Percentiles rank a stretch among this genome's conserved stretches.
Evolutionary conservation across 2,329 filamentous ascomycete genomes (phyloP).

Genomic region (Colletotrichum trifolii): DNA sequence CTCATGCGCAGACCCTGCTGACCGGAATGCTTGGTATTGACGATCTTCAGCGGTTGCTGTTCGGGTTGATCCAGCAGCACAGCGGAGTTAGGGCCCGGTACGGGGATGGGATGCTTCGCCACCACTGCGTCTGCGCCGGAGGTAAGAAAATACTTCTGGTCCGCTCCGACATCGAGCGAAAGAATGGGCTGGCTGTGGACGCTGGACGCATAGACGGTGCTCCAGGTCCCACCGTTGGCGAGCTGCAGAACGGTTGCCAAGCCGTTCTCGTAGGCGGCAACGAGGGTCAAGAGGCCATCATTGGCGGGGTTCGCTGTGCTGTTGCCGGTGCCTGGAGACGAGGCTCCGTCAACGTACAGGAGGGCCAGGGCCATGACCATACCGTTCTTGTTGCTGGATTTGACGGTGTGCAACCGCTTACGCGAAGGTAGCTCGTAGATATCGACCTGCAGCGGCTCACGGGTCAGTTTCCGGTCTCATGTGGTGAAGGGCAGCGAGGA

Average conservation of each 20-base stretch:
- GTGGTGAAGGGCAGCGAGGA: not conserved
- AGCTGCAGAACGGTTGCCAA: constrained; percentile 74
- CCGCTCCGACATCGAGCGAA: constrained; percentile 71
- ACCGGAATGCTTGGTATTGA: constrained; percentile 88
- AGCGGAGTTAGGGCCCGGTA: constrained; percentile 39
- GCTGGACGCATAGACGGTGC: constrained; percentile 70
- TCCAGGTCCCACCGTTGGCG: constrained; percentile 54
- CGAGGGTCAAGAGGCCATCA: constrained; percentile 62
- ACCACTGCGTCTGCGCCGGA: constrained; percentile 85
- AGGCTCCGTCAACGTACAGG: constrained; percentile 57
- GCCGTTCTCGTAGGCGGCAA: constrained; percentile 89
- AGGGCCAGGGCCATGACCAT: constrained; percentile 91
- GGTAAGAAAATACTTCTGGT: constrained; percentile 74
- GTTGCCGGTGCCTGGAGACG: not conserved
- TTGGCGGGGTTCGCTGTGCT: constrained; percentile 9
- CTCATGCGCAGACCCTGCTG: constrained; percentile 85
- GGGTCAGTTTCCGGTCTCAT: constrained; percentile 29
- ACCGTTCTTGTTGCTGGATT: constrained; percentile 65
- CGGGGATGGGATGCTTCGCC: constrained; percentile 77
- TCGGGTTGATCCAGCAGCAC: not conserved
- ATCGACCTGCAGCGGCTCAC: constrained; percentile 68
- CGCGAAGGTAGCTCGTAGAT: constrained; percentile 86
- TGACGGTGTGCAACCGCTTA: constrained; percentile 70
- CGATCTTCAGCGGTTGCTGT: constrained; percentile 64
- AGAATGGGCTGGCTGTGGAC: constrained; percentile 84